Evolutionary conservation across 108 stramenopile genomes (phyloP).

Genomic region (Aurantiochytrium sp.): DNA sequence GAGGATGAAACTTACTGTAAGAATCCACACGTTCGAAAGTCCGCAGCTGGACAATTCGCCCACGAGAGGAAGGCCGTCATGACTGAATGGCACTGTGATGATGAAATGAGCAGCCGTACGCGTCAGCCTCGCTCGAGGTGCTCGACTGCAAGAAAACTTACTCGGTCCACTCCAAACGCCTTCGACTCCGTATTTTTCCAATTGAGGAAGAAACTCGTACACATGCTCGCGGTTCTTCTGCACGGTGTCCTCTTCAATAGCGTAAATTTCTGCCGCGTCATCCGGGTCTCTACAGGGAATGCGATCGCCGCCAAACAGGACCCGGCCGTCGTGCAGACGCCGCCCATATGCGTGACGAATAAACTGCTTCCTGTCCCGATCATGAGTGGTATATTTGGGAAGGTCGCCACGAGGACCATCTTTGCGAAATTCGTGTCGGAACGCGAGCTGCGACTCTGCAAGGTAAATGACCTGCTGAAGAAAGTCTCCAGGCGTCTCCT

Average conservation of each 20-base stretch:
- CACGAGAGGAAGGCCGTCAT: background rate
- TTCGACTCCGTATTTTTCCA: background rate
- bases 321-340: background rate
- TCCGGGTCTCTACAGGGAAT: background rate
- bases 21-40: background rate
- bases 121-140: background rate
- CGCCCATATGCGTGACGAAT: background rate
- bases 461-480: background rate
- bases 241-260: background rate
- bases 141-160: background rate
- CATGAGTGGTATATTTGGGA: background rate
- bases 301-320: background rate
- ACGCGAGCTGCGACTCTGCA: background rate
- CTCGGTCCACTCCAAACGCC: background rate
- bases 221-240: background rate
- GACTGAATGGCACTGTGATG: background rate
- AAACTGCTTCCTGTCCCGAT: background rate
- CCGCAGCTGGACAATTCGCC: background rate
- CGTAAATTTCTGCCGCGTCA: background rate
- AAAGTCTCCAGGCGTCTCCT: background rate
- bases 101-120: too few relatives aligned
- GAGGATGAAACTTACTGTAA: background rate
- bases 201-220: background rate
- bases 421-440: background rate
- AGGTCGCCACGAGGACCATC: background rate